Evolutionary conservation across 108 stramenopile species (phyloP).

Genomic region (Nitzschia palea): DNA sequence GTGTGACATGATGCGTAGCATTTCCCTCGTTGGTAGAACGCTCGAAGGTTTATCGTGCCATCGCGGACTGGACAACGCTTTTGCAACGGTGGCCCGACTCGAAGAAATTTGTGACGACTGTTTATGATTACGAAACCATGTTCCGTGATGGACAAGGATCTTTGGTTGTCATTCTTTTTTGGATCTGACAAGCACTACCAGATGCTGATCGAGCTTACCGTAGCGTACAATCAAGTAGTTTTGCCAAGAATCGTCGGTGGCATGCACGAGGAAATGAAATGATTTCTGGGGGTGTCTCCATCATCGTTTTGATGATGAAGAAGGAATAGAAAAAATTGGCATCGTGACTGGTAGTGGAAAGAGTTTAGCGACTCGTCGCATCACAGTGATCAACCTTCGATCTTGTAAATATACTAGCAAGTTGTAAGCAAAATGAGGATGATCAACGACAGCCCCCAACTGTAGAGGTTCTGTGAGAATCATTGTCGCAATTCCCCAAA

Average conservation of each 20-base stretch:
- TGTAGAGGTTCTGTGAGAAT: too few relatives aligned
- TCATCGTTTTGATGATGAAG: neutral
- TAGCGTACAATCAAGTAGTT: neutral
- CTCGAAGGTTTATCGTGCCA: neutral
- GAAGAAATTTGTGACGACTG: constrained; percentile 2
- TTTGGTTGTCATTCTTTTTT: constrained; percentile 10
- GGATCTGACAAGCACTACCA: neutral
- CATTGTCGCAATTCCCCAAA: too few relatives aligned
- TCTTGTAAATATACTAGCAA: too few relatives aligned
- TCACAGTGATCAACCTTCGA: too few relatives aligned
- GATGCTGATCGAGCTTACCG: neutral
- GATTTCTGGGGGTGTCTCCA: neutral
- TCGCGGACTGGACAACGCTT: neutral
- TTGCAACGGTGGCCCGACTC: constrained; percentile 8
- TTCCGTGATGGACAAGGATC: constrained; percentile 19
- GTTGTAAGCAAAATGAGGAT: too few relatives aligned
- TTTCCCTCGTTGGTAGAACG: neutral
- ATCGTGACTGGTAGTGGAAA: too few relatives aligned
- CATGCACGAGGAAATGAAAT: neutral
- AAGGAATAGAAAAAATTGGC: neutral
- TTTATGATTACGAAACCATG: neutral
- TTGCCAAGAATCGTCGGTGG: neutral
- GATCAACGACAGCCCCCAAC: too few relatives aligned
- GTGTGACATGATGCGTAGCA: too few relatives aligned
- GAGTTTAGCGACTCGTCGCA: too few relatives aligned